Base-by-base conservation (phyloP, 2,329 filamentous ascomycete genomes). In the Fusarium agapanthi region DNA sequence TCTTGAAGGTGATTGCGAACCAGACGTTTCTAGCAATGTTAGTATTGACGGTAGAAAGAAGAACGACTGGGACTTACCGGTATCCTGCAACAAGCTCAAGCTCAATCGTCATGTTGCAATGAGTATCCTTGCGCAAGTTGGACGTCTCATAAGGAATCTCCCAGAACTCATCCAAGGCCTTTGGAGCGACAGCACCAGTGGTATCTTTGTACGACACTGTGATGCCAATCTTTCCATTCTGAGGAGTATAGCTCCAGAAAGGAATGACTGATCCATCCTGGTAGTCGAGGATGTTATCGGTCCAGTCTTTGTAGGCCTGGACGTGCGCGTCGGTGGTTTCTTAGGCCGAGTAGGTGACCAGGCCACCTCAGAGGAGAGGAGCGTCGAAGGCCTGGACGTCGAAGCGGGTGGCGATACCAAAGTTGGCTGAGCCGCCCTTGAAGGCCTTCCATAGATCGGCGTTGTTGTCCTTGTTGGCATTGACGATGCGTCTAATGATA, bases 361-460 rank as follows among this genome's bases (percentile, higher is more conserved):
- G 65, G 7, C 70, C 70, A 13, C 69, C 70, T 69, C 70, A 72
- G 48, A 72, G 65, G 9, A 61, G 64, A 16, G 65, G 65, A 40
- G 69, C 56, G 4, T 72, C 65, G 26, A 72, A 72, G 11, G 70
- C 60, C 24, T 72, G 70, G 4, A 72, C 54, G n/a, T 72, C 70
- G 40, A 72, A 69, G 60, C 70, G 70, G 40, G 70, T 72, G 40
- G 72, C 69, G 55, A 72, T 72, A 5, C 70, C 70, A 5, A 72
- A 72, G 43, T 72, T 72, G 15, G 64, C 57, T 9, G 70, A 72
- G 3, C 69, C 69, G 16, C 69, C 70, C 16, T 72, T 72, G 4
- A 72, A 65, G 3, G 56, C 70, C 16, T 72, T 72, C 65, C 65
- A 72, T 5, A 72, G 53, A 22, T 72, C 70, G 20, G 59, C 22